Evolutionary conservation across 2,329 filamentous ascomycete genomes (phyloP).

Genomic region (Orbilia quercus): DNA sequence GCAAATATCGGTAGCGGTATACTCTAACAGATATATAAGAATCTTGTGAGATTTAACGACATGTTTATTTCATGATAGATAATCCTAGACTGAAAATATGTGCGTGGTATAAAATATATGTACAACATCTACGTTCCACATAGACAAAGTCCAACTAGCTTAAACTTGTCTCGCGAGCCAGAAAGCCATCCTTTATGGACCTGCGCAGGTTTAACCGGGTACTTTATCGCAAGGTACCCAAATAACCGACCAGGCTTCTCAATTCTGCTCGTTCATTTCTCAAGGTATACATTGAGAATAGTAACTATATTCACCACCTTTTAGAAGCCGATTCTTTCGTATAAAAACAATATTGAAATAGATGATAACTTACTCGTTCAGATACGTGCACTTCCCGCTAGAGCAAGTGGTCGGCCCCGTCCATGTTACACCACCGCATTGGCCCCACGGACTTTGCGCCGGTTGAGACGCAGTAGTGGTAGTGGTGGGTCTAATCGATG

Average conservation of each 20-base stretch:
- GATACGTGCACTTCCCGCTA: slow-evolving; percentile 14
- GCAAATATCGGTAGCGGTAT: too few relatives aligned
- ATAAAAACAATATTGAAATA: neutral
- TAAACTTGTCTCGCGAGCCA: too few relatives aligned
- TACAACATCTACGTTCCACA: slow-evolving; percentile 27
- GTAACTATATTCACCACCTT: slow-evolving; percentile 14
- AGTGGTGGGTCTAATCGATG: slow-evolving; percentile 5
- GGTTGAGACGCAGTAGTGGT: slow-evolving; percentile 2
- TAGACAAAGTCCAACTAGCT: too few relatives aligned
- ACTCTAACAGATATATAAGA: too few relatives aligned
- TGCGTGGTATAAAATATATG: slow-evolving; percentile 40
- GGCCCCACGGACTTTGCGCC: slow-evolving; percentile 19
- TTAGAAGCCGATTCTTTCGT: neutral
- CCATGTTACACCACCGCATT: slow-evolving; percentile 38
- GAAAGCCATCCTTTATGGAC: too few relatives aligned
- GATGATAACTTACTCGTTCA: slow-evolving; percentile 36
- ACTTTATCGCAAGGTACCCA: too few relatives aligned
- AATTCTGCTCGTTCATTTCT: neutral
- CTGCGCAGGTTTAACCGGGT: too few relatives aligned
- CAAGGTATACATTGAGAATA: slow-evolving; percentile 40
- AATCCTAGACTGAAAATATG: too few relatives aligned
- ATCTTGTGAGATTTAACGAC: too few relatives aligned
- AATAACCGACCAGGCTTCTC: too few relatives aligned
- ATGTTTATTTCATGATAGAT: too few relatives aligned
- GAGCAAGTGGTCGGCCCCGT: slow-evolving; percentile 35